Conservation (phyloP, 495 filamentous ascomycete genomes). For the Talaromyces proteolyticus region DNA sequence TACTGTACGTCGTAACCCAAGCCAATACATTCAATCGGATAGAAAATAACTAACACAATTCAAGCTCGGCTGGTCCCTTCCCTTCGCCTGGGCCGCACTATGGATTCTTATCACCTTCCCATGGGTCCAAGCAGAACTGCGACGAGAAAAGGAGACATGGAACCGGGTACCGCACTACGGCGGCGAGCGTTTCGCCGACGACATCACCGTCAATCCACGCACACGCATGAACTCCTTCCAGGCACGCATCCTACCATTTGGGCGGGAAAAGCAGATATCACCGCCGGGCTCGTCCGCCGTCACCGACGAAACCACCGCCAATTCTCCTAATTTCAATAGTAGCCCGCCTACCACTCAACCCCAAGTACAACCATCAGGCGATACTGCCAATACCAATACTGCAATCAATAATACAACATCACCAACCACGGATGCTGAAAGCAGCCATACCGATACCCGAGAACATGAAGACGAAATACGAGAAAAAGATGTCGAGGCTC, state of each 20-base stretch:
- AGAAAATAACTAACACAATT: conserved; percentile 6
- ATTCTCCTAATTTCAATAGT: no score
- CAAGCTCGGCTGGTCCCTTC: conserved; percentile 58
- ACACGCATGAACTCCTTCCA: conserved; percentile 37
- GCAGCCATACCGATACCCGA: neutral
- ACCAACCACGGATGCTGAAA: neutral
- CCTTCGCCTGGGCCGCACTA: conserved; percentile 60
- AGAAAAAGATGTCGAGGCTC: neutral
- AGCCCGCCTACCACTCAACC: no score
- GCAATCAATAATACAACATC: neutral
- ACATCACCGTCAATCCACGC: conserved; percentile 29
- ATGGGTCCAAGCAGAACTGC: conserved; percentile 60
- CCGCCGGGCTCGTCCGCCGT: neutral
- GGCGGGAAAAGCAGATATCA: conserved; percentile 23
- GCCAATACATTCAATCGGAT: neutral
- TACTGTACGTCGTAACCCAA: conserved; percentile 44
- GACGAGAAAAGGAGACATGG: conserved; percentile 60
- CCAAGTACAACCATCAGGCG: neutral
- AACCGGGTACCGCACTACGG: conserved; percentile 14
- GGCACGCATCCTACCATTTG: conserved; percentile 9
- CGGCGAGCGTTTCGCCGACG: conserved; percentile 33
- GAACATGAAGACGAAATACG: neutral
- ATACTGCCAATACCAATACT: neutral
- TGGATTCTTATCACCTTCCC: conserved; percentile 63
- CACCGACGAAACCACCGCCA: neutral